Evolutionary conservation across 208 protist genomes (phyloP).

Genomic region (Vickermania spadyakhi): DNA sequence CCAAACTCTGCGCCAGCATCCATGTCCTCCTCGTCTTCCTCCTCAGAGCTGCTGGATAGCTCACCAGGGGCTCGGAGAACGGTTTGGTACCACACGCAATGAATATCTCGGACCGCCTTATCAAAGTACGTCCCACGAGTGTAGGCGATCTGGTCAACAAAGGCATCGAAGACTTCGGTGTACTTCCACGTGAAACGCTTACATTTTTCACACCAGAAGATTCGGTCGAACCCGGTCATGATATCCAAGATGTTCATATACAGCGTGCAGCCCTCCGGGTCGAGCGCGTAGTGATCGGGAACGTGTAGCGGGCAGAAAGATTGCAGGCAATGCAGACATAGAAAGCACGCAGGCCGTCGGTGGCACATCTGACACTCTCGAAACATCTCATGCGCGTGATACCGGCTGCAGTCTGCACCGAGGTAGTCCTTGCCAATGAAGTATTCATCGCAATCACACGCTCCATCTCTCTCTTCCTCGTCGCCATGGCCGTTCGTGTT

Average conservation of each 20-base stretch:
- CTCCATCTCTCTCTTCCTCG: conserved; percentile 9
- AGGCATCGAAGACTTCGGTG: conserved; percentile 59
- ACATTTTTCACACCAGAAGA: conserved; percentile 78
- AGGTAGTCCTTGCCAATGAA: conserved; percentile 43
- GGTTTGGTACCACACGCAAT: conserved; percentile 33
- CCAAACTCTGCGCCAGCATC: neutral
- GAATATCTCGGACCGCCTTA: conserved; percentile 48
- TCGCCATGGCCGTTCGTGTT: neutral
- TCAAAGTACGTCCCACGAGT: conserved; percentile 55
- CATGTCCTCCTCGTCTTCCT: neutral
- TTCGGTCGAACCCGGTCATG: conserved; percentile 63
- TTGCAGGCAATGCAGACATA: conserved; percentile 58
- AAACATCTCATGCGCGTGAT: conserved; percentile 44
- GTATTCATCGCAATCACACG: conserved; percentile 29
- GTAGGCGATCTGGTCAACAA: conserved; percentile 58
- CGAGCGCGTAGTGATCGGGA: conserved; percentile 24
- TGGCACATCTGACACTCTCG: conserved; percentile 45
- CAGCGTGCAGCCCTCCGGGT: conserved; percentile 32
- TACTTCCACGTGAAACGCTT: conserved; percentile 64
- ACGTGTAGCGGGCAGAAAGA: conserved; percentile 67
- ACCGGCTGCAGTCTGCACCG: conserved; percentile 43
- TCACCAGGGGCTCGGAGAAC: neutral
- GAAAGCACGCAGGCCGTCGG: conserved; percentile 53
- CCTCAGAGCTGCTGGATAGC: neutral
- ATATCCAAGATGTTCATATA: conserved; percentile 71